Conservation (phyloP, 1,284 basidiomycete species). For the Rhodotorula sp. region DNA sequence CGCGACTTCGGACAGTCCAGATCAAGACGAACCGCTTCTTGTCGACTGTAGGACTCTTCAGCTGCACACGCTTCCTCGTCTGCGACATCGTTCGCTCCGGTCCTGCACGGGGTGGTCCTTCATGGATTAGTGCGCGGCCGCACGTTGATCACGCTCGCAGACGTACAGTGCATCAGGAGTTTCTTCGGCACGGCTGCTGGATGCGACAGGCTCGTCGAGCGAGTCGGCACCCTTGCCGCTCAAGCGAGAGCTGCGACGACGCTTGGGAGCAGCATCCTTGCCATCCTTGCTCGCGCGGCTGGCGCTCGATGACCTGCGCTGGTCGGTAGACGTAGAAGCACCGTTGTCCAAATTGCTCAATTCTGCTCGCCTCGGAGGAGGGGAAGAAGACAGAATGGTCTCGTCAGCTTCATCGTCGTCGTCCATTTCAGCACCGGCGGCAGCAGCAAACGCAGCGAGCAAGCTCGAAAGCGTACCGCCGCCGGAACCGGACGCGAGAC, state of each 20-base stretch:
- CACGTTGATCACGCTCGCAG: constrained; percentile 36
- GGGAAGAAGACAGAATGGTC: constrained; percentile 15
- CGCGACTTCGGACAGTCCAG: not conserved
- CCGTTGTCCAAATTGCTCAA: constrained; percentile 2
- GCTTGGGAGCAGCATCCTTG: constrained; percentile 34
- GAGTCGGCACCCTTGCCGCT: constrained; percentile 64
- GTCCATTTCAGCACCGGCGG: constrained; percentile 51
- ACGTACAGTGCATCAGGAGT: constrained; percentile 33
- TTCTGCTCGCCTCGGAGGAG: constrained; percentile 17
- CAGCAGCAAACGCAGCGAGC: constrained; percentile 78
- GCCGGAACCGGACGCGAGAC: not conserved
- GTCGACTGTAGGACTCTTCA: not conserved
- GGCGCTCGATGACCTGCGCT: constrained; percentile 25
- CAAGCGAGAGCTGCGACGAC: constrained; percentile 76
- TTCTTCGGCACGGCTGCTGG: constrained; percentile 34
- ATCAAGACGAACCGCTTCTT: not conserved
- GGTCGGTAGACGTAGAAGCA: not conserved
- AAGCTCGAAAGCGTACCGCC: constrained; percentile 72
- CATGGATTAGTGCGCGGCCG: too few species aligned
- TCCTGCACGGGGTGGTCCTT: constrained; percentile 21
- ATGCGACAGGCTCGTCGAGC: constrained; percentile 18
- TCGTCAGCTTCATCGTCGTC: constrained; percentile 18
- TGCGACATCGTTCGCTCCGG: not conserved
- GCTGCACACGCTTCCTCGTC: constrained; percentile 8
- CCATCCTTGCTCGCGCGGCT: constrained; percentile 46